Conservation (phyloP, 78 protist genomes). For the Dictyostelium brefeldianum region DNA sequence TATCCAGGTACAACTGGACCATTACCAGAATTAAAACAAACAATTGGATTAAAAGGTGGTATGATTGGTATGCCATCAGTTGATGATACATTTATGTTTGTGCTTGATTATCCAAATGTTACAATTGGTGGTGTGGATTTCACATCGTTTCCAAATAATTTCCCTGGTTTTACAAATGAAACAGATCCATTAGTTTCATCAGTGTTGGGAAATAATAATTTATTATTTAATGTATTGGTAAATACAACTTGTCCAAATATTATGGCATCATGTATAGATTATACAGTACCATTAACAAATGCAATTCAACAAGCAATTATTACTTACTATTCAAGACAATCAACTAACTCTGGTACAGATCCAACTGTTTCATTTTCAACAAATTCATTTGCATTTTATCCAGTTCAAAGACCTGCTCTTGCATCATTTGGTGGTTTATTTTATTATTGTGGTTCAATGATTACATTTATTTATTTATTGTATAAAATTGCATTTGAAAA, state of each 20-base stretch:
- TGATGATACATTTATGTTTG: constrained; percentile 4
- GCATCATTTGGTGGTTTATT: constrained; percentile 53
- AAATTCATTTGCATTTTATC: constrained; percentile 18
- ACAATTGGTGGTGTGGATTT: constrained; percentile 48
- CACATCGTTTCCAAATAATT: background rate
- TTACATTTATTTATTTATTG: constrained; percentile 47
- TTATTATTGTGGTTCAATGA: constrained; percentile 77
- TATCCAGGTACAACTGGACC: background rate
- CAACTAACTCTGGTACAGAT: background rate
- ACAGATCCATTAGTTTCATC: background rate
- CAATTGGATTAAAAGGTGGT: constrained; percentile 7
- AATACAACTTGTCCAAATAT: constrained; percentile 57
- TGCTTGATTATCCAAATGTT: constrained; percentile 48
- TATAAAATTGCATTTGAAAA: constrained; percentile 68
- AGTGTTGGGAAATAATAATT: background rate
- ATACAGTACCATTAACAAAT: background rate
- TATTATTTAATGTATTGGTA: background rate
- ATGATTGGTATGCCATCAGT: constrained; percentile 1
- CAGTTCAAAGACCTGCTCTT: background rate
- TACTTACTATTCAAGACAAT: background rate
- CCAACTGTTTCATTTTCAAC: background rate
- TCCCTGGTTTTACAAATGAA: background rate
- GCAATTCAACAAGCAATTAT: constrained; percentile 38
- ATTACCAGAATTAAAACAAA: constrained; percentile 15
- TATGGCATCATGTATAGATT: constrained; percentile 30